phyloP scores from a whole-genome alignment of 352 stramenopile genomes.

The Pythium folliculosum region DNA sequence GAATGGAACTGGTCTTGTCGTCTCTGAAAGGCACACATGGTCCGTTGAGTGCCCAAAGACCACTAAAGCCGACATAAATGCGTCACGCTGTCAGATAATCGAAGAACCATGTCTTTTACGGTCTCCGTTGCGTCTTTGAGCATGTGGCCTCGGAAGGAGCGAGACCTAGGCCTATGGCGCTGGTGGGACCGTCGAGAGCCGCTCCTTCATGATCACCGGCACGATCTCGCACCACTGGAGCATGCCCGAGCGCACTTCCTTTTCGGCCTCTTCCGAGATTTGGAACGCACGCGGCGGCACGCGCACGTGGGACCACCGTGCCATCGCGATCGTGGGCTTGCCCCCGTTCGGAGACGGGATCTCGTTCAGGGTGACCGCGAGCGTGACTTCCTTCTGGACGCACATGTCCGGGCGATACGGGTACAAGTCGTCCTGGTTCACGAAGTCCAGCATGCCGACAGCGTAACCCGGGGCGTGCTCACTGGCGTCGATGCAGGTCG shows the following conservation, averaged over 20 bases:
- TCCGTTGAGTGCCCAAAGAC: too few species aligned
- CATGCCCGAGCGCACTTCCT: background rate
- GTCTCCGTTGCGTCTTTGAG: too few species aligned
- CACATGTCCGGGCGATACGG: constrained; percentile 12
- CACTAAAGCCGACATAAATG: too few species aligned
- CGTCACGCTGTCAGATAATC: too few species aligned
- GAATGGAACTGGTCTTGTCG: too few species aligned
- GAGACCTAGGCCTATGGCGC: background rate
- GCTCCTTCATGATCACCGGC: constrained; percentile 1
- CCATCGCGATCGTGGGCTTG: background rate
- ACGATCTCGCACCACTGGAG: constrained; percentile 11
- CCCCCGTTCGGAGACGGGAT: constrained; percentile 2
- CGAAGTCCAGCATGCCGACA: constrained; percentile 9
- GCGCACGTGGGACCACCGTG: constrained; percentile 6
- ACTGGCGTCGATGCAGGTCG: background rate
- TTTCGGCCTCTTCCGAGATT: background rate
- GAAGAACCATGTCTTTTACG: too few species aligned
- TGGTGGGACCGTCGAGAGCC: background rate
- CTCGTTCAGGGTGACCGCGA: background rate
- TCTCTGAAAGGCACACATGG: too few species aligned
- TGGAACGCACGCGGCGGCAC: background rate
- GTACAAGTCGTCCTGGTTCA: constrained; percentile 22
- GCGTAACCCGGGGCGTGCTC: constrained; percentile 3
- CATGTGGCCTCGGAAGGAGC: background rate
- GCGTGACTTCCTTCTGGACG: constrained; percentile 6